phyloP scores from a whole-genome alignment of 352 stramenopile species.

The Phytophthora palmivora region DNA sequence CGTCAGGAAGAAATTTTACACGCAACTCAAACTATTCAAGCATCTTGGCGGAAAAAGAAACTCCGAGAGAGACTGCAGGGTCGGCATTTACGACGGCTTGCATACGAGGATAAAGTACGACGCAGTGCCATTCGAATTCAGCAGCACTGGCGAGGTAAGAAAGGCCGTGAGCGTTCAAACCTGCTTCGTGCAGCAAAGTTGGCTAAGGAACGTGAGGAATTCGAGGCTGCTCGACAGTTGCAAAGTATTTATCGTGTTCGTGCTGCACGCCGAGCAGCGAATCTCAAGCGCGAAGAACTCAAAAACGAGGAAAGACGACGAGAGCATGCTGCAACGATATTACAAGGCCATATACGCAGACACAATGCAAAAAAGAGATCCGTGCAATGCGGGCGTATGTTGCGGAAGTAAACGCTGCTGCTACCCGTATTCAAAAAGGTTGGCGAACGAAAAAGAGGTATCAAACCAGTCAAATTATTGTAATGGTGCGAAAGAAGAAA shows the following conservation, averaged over 20 bases:
- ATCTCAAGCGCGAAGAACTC: constrained; percentile 45
- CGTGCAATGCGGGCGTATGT: constrained; percentile 29
- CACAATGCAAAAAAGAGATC: constrained; percentile 48
- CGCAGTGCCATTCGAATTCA: constrained; percentile 71
- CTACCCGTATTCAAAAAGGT: constrained; percentile 50
- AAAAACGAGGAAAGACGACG: constrained; percentile 32
- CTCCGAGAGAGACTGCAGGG: constrained; percentile 40
- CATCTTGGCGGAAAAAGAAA: constrained; percentile 51
- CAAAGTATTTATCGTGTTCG: constrained; percentile 64
- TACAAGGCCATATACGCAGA: constrained; percentile 56
- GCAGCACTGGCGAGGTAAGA: constrained; percentile 71
- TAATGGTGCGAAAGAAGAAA: constrained; percentile 38
- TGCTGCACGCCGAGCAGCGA: constrained; percentile 46
- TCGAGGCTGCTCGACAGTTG: constrained; percentile 63
- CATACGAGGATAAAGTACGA: constrained; percentile 31
- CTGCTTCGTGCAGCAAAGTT: constrained; percentile 41
- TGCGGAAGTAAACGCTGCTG: constrained; percentile 40
- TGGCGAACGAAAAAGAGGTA: constrained; percentile 63
- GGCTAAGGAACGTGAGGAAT: constrained; percentile 39
- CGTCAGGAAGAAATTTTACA: constrained; percentile 27
- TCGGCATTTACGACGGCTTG: constrained; percentile 25
- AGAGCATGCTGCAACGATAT: constrained; percentile 50
- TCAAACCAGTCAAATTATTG: constrained; percentile 50
- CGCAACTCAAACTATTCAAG: constrained; percentile 49
- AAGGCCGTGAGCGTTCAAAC: constrained; percentile 36